Evolutionary conservation across 352 stramenopile genomes (phyloP), one percentile per base, ranked within the genome.

Genomic region (Globisporangium irregulare): DNA sequence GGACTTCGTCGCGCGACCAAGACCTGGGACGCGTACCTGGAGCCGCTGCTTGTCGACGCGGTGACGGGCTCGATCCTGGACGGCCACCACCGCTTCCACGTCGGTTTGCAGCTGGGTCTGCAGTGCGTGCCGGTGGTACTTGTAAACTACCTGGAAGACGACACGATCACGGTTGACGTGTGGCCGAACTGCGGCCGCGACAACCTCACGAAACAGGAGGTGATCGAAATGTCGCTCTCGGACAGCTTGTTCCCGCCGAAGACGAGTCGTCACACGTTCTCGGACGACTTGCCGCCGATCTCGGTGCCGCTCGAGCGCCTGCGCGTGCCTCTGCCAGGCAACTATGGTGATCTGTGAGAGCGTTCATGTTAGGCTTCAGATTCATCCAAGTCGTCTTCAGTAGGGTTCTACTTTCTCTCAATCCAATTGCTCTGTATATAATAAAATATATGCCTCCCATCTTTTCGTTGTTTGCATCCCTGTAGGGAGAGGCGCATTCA

Each of bases 171-270:
- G 15, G 88, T 95, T 10, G 88, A 95, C 38, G 88, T 95, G 7
- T 95, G 88, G 88, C 88, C 88, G 1, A 86, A 92, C 64, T 94
- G 88, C 59, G 88, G 88, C 56, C 86, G 84, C 41, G 88, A 95
- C 68, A 82, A 71, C 36, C 79, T 95, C 24, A 91, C 88, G 20
- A 95, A 95, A 73, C 71, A 87, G 55, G 80, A 95, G 56, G 88
- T 95, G 61, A 89, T 95, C 58, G 78, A 79, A 4, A 93, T 95
- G 86, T 84, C 88, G 54, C 81, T 95, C 22, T 95, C 88, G 59
- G 79, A 91, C 72, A 72, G 85, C 29, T 72, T 95, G 10, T 95
- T 95, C 73, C 88, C 88, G 20, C 88, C 88, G 18, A 95, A 95
- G 74, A 95, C 88, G 55, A 94, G 86, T 75, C 85, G 88, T 27